Percentiles rank a stretch among this genome's conserved stretches.
Conservation (phyloP, 2,329 filamentous ascomycete genomes). For the Mycosphaerella sp. region DNA sequence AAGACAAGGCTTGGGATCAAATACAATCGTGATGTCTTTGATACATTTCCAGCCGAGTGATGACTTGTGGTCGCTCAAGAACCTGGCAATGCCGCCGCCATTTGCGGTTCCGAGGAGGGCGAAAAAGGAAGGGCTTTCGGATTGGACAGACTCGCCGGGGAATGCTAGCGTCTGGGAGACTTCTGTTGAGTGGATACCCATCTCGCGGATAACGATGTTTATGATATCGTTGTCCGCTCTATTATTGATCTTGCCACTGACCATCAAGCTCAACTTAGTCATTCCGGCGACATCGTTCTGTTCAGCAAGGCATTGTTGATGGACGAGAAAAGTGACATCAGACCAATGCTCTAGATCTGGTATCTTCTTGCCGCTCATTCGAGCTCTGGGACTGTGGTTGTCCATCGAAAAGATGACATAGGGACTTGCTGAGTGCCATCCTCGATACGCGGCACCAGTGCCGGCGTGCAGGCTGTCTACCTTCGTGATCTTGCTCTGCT, state of each 20-base stretch:
- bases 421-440: background rate
- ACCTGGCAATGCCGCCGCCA: background rate
- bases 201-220: background rate
- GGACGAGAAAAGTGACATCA: background rate
- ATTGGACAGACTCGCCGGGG: background rate
- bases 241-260: background rate
- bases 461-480: background rate
- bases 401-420: background rate
- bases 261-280: background rate
- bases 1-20: background rate
- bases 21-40: background rate
- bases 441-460: background rate
- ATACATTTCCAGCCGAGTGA: background rate
- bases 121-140: background rate
- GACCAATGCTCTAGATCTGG: background rate
- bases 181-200: background rate
- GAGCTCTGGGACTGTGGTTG: background rate
- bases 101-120: background rate
- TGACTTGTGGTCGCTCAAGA: background rate
- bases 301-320: background rate
- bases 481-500: background rate
- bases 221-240: background rate
- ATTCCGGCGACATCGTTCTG: background rate
- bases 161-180: background rate
- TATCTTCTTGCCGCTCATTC: background rate